Base-by-base conservation (phyloP, 495 filamentous ascomycete genomes). In the Podospora fimiseda region DNA sequence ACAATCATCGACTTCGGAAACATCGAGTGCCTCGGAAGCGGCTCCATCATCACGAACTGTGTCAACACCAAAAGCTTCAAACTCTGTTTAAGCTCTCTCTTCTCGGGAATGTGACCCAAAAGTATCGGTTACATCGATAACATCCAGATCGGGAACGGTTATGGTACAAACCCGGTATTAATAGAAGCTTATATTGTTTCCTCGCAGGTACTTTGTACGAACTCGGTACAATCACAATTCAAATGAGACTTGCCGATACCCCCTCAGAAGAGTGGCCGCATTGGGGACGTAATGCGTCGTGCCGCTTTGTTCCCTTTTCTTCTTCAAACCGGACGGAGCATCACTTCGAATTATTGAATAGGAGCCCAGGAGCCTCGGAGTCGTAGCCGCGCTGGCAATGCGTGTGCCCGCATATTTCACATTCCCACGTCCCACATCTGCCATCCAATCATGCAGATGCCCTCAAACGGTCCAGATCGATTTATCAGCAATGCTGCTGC, bases 151-250 rank as follows among this genome's bases (percentile, higher is more conserved):
- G 44, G 44, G 44, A n/a, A 47, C 0, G 44, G 13, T 47, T 24
- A 22, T 23, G 44, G 44, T 21, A 47, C 44, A 47, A 33, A 9
- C 1, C 9, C 2, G 22, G 7, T 47, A 21, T 33, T 22, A 23
- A 24, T 6, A 24, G 21, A 6, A 22, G 2, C 20, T 46, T 18
- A 46, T 14, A n/a, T 3, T 13, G 21, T 33, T 27, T 22, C 7
- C 33, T 47, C 44, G 9, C 23, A 42, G 30, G 16, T 48, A 51
- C 36, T 43, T 48, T 43, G 43, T 51, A 51, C 53, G 51, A 56
- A 56, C 36, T 14, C 30, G 36, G 45, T 43, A 51, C 48, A 8
- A 16, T 13, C 36, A 19, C 18, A 44, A 27, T 16, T 40, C 44
- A 20, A 49, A 37, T 27, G 13, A 23, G 45, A 38, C 13, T 36